These are phyloP conservation scores for Urochloa ruziziensis DNA, from an alignment of 176 grass and related monocot species.

Conservation along the genomic window DNA sequence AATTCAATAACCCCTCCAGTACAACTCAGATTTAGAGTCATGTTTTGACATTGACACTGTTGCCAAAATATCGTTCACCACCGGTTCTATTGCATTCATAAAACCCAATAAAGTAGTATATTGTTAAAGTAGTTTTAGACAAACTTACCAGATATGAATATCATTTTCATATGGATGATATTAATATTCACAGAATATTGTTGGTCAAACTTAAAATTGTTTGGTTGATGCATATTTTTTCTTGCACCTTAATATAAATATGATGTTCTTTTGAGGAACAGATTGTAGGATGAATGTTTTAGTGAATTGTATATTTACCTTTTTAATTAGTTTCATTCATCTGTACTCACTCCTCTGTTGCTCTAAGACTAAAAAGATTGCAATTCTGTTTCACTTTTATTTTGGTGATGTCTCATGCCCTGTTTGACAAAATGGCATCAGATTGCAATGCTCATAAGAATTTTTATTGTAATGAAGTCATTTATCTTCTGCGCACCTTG, in stretches of 20 bases:
- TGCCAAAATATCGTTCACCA: background rate
- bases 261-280: constrained; percentile 12
- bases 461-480: background rate
- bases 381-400: background rate
- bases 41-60: background rate
- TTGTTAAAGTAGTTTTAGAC: background rate
- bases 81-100: background rate
- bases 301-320: background rate
- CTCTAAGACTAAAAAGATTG: background rate
- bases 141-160: background rate
- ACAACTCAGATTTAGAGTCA: background rate
- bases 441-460: background rate
- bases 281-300: background rate
- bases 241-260: constrained; percentile 1
- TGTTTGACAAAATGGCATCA: background rate
- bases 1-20: background rate
- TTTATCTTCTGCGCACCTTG: constrained; percentile 15
- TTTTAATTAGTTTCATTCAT: background rate
- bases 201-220: background rate
- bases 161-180: background rate
- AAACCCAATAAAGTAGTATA: background rate
- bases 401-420: background rate
- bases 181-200: background rate
- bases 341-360: background rate
- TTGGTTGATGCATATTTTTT: background rate